phyloP scores from a whole-genome alignment of 2,329 filamentous ascomycete genomes.

The Ascosphaera apis region DNA sequence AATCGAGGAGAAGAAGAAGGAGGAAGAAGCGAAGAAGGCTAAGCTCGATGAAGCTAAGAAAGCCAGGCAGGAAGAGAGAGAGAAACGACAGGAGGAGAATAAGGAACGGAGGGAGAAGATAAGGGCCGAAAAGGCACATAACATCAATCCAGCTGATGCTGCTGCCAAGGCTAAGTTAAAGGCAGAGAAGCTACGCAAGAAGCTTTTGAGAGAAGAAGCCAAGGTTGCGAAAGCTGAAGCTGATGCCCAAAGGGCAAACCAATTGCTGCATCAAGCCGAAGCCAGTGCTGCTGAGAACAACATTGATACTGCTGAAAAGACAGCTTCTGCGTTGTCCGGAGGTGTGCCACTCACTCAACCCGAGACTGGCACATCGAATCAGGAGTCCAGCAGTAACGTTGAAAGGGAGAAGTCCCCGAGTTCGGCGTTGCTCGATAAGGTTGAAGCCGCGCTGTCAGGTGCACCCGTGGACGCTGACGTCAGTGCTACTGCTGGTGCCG shows the following conservation, averaged over 20 bases:
- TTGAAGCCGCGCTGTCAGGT: no score
- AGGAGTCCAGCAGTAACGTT: not conserved
- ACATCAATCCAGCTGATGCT: slow-evolving; percentile 11
- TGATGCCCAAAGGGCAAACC: slow-evolving; percentile 17
- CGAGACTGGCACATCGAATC: not conserved
- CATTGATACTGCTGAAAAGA: not conserved
- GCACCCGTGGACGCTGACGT: no score
- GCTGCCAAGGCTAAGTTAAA: slow-evolving; percentile 16
- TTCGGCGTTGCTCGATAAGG: no score
- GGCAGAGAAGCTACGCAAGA: slow-evolving; percentile 19
- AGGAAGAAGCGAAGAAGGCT: slow-evolving; percentile 34
- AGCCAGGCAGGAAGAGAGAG: slow-evolving; percentile 19
- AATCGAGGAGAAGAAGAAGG: slow-evolving; percentile 20
- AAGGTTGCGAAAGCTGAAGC: slow-evolving; percentile 22
- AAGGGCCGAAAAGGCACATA: slow-evolving; percentile 9
- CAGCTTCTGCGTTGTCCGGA: no score
- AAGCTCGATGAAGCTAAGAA: slow-evolving; percentile 39
- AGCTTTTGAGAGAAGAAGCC: slow-evolving; percentile 43
- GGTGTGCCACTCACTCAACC: not conserved
- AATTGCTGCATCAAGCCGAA: slow-evolving; percentile 13
- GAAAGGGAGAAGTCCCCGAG: no score
- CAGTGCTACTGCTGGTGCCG: not conserved
- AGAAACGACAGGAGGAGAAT: slow-evolving; percentile 17
- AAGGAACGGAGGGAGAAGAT: slow-evolving; percentile 15
- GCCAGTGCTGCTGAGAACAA: slow-evolving; percentile 3